Conservation (phyloP, 495 filamentous ascomycete genomes). For the Hypoxylon subgilvum region DNA sequence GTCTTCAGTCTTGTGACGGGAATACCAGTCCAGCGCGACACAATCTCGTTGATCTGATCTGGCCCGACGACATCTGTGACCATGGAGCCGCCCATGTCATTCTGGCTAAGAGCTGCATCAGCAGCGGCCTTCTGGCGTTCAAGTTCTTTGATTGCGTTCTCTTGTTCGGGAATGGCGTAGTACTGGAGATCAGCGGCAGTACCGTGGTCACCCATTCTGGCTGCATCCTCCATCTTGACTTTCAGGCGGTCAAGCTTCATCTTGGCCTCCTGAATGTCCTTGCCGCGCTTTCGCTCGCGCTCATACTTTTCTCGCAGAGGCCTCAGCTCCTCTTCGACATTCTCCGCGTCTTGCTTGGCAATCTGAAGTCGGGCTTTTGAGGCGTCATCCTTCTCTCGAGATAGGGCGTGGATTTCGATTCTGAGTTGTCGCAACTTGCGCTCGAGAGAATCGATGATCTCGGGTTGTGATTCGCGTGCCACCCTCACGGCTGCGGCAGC, state of each 20-base stretch:
- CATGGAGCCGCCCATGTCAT: slow-evolving; percentile 67
- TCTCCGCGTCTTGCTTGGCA: slow-evolving; percentile 88
- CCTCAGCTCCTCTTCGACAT: slow-evolving; percentile 87
- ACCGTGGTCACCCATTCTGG: slow-evolving; percentile 77
- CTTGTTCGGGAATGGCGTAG: slow-evolving; percentile 94
- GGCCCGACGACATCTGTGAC: slow-evolving; percentile 92
- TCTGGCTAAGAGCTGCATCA: slow-evolving; percentile 74
- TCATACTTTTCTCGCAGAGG: slow-evolving; percentile 96
- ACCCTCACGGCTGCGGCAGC: slow-evolving; percentile 94
- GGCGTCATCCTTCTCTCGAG: slow-evolving; percentile 92
- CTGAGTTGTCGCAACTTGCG: slow-evolving; percentile 84
- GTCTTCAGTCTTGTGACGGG: slow-evolving; percentile 92
- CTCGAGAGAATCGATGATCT: slow-evolving; percentile 90
- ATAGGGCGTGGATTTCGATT: slow-evolving; percentile 94
- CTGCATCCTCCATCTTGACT: slow-evolving; percentile 90
- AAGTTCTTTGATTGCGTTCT: slow-evolving; percentile 74
- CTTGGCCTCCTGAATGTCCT: slow-evolving; percentile 94
- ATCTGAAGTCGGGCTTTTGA: slow-evolving; percentile 78
- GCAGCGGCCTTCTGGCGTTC: slow-evolving; percentile 78
- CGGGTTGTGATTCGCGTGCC: slow-evolving; percentile 92
- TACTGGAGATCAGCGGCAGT: slow-evolving; percentile 92
- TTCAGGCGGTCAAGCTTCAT: slow-evolving; percentile 87
- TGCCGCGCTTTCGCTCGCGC: slow-evolving; percentile 82
- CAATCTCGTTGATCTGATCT: slow-evolving; percentile 99
- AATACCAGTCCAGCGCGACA: slow-evolving; percentile 94